Base-by-base conservation (phyloP, 116 monocot genomes). In the Zostera marina region DNA sequence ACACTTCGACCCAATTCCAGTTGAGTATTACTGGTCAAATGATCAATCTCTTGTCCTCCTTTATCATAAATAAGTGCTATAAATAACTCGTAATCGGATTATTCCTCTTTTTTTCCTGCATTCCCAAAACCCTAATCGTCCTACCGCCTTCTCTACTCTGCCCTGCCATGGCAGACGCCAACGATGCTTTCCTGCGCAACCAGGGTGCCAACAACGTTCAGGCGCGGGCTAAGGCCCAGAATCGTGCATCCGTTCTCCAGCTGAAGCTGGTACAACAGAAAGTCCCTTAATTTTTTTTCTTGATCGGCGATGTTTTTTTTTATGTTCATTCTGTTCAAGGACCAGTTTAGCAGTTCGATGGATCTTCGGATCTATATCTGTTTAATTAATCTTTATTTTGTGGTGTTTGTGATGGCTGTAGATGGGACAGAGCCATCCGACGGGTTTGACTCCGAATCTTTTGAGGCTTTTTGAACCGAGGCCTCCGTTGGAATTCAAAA, bases 401-500 rank as follows among this genome's bases (percentile, higher is more conserved):
- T 60, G 13, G 19, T 46, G 41, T 44, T 39, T 61, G 3, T 39
- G 7, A 26, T 26, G 16, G n/a, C 40, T 13, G 43, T 67, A 94
- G 94, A 94, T 88, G 60, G 94, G 84, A 39, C 88, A 88, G 74
- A 79, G 88, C 44, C 94, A 94, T 73, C 94, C 94, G 20, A 88
- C 94, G 42, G 88, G 94, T 24, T 79, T 94, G n/a, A 88, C 94
- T 0, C 22, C 78, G 11, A 94, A 94, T 69, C 84, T 94, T 42
- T 41, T 94, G 61, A 88, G 79, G 79, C 85, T 94, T 42, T 88
- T 94, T 63, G 88, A 94, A 65, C 84, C 93, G 6, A 68, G 94
- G 8, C 84, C 88, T 21, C 94, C 88, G 0, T 53, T 88, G 70
- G 85, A 88, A 38, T 82, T 60, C 69, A 84, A 82, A 49, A 81